Base-by-base conservation (phyloP, 108 stramenopile genomes). In the Nitzschia inconspicua region DNA sequence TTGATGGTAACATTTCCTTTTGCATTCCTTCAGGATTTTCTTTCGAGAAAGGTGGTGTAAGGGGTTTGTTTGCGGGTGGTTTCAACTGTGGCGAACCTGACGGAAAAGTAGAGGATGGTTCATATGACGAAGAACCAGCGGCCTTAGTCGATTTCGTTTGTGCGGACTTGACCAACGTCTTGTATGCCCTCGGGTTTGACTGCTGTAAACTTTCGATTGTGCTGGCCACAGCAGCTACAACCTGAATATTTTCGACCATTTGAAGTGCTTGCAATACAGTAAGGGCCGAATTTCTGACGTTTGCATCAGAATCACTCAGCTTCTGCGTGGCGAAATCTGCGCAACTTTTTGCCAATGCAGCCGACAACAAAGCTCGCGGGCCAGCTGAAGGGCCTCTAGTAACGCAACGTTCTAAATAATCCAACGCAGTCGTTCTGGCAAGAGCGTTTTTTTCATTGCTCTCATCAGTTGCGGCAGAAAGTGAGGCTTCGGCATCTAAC, bases 371-470 rank as follows among this genome's bases (percentile, higher is more conserved):
- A 3, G 85, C 86, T 14, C 86, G 60, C 13, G 70, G 75, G 20
- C 88, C 84, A 41, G 75, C 78, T 29, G 42, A 44, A 18, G 50
- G 76, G 44, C 66, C 66, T 18, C 78, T 41, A 0, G 55, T 52
- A 9, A 93, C 56, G 53, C 92, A 93, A 14, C 92, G 80, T 50
- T 25, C 56, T 23, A 93, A 70, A 66, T 70, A 89, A 28, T 85
- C 84, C 28, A 93, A 48, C 2, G 76, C 57, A 10, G 73, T 58
- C 3, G 67, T 59, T 49, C 92, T 67, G 8, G 79, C 86, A 13
- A 93, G 39, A 6, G 86, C 75, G 78, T 93, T 89, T 63, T 93
- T 93, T 41, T 93, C 76, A 19, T 70, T 76, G 54, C 75, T 76
- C 56, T 93, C 92, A 39, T 89, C 76, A 0, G 80, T 34, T 9